Base-by-base conservation (phyloP, 2,329 filamentous ascomycete genomes). In the Nemania sp. region DNA sequence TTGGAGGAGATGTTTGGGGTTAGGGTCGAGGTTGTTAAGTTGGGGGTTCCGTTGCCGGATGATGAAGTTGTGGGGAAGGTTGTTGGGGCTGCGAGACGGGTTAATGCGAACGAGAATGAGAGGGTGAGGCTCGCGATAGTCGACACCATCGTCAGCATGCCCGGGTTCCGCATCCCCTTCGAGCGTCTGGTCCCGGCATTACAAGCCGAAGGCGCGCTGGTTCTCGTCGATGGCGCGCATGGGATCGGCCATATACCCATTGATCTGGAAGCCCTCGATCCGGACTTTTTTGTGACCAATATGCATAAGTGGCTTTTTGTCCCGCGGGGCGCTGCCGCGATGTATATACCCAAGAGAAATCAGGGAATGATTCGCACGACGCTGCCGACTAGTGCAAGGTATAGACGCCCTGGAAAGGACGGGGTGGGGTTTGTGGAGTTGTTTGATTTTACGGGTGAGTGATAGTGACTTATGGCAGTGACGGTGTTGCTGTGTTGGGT, bases 221-320 rank as follows among this genome's bases (percentile, higher is more conserved):
- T 82, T 52, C 70, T 81, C 3, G 73, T 89, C 28, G 86, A 90
- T 61, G 86, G 75, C 1, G 86, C 86, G 0, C 86, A 90, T 67
- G 80, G 80, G 0, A 72, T 88, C 17, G 86, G 86, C 0, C 82
- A 87, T 44, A 75, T 89, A 9, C 74, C 79, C 2, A 66, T 89
- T 5, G 77, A 88, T 65, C 69, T 90, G 23, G 63, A 62, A 0
- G 61, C 63, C n/a, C 68, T 89, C 15, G 73, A 82, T 31, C 79
- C 84, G 0, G 86, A 89, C 66, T 89, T 89, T 72, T 82, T 87
- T 61, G 78, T 86, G 12, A 81, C 76, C 44, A 89, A 89, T 63
- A 80, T 80, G 58, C 82, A 88, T 68, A 88, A 88, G 61, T 90
- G 86, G 86, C 77, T 89, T 6, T 84, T 80, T 61, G 79, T 80